phyloP scores from a whole-genome alignment of 345 rosid species.

The Eucalyptus microcorys region DNA sequence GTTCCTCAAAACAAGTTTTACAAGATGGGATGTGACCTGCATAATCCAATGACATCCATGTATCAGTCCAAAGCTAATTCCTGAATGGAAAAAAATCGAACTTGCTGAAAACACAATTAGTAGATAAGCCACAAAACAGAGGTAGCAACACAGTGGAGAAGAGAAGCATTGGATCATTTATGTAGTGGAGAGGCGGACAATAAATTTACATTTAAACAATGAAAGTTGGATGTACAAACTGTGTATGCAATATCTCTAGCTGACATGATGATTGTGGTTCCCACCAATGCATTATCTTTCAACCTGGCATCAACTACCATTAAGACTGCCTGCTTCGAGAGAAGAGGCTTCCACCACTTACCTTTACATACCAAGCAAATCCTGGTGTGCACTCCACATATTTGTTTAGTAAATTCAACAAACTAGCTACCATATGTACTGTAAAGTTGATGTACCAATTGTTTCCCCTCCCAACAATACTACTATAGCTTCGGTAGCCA shows the following conservation, averaged over 20 bases:
- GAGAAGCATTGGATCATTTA: background rate
- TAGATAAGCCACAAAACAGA: background rate
- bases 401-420: background rate
- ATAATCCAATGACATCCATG: constrained; percentile 17
- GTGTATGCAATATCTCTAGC: background rate
- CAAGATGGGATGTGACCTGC: constrained; percentile 83
- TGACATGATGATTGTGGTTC: background rate
- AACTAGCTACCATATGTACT: background rate
- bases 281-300: background rate
- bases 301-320: background rate
- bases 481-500: background rate
- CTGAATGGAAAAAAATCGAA: background rate
- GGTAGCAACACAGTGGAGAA: background rate
- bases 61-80: constrained; percentile 6
- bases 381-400: background rate
- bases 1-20: constrained; percentile 91
- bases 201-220: background rate
- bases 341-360: background rate
- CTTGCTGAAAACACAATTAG: background rate
- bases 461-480: background rate
- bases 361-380: background rate
- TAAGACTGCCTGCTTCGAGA: background rate
- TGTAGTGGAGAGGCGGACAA: background rate
- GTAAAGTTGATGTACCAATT: background rate
- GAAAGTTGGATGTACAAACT: background rate